phyloP scores from a whole-genome alignment of 805 yeast species.

The Clavispora fructus region DNA sequence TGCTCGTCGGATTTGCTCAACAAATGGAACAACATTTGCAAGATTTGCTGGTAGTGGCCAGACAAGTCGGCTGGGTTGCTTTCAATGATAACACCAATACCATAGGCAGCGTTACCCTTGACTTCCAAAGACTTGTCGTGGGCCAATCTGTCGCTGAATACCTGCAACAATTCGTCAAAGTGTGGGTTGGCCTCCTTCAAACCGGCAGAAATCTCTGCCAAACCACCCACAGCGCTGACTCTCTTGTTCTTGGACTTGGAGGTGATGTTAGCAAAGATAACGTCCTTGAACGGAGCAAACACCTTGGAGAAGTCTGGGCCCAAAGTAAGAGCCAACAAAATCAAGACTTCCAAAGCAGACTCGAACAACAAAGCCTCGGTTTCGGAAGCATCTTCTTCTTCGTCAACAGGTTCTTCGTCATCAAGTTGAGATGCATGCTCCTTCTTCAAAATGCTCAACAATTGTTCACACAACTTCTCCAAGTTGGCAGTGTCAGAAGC shows the following conservation, averaged over 20 bases:
- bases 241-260: conserved; percentile 69
- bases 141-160: conserved; percentile 63
- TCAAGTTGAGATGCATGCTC: conserved; percentile 80
- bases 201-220: conserved; percentile 83
- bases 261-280: conserved; percentile 50
- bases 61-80: conserved; percentile 53
- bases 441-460: conserved; percentile 70
- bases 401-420: conserved; percentile 58
- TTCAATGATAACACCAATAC: conserved; percentile 75
- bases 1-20: conserved; percentile 60
- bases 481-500: conserved; percentile 48
- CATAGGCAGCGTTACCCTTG: conserved; percentile 93
- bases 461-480: conserved; percentile 63
- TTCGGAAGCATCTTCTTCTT: conserved; percentile 46
- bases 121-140: conserved; percentile 80
- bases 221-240: conserved; percentile 78
- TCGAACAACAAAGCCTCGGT: conserved; percentile 69
- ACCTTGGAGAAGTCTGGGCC: conserved; percentile 73
- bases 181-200: conserved; percentile 63
- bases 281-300: conserved; percentile 66
- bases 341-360: conserved; percentile 79
- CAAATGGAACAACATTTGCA: conserved; percentile 73
- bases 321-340: conserved; percentile 68
- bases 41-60: conserved; percentile 59
- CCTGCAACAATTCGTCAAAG: conserved; percentile 62